Conservation (phyloP, 495 filamentous ascomycete species). For the Tuber magnatum region DNA sequence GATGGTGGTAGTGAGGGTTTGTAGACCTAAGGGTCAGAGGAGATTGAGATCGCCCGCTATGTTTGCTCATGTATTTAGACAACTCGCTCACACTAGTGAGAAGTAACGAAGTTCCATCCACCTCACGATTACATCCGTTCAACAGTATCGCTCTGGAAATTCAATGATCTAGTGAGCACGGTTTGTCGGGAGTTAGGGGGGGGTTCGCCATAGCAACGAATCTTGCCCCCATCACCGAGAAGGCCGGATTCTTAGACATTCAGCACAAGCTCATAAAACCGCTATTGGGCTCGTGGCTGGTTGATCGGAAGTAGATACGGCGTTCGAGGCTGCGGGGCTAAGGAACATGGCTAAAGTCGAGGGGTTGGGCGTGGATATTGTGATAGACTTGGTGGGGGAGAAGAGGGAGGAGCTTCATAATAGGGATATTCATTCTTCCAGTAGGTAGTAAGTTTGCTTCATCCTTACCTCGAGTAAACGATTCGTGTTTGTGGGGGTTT, state of each 20-base stretch:
- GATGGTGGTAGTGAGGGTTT: no score
- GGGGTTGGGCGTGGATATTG: background rate
- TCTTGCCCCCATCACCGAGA: background rate
- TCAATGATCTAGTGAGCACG: constrained; percentile 18
- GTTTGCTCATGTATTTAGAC: no score
- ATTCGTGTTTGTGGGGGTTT: background rate
- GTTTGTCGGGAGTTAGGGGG: background rate
- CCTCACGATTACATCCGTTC: no score
- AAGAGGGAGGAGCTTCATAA: background rate
- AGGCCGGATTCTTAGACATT: constrained; percentile 10
- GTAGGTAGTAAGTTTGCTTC: no score
- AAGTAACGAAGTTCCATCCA: no score
- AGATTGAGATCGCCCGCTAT: no score
- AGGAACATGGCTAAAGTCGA: no score
- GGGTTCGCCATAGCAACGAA: no score
- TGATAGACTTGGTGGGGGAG: background rate
- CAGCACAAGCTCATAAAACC: constrained; percentile 4
- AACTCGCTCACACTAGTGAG: no score
- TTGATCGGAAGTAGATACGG: constrained; percentile 3
- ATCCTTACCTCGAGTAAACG: background rate
- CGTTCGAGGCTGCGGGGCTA: no score
- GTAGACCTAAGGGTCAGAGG: no score
- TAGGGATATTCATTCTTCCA: background rate
- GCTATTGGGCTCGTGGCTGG: constrained; percentile 17
- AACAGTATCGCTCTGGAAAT: constrained; percentile 6